Percentiles rank a stretch among this genome's conserved stretches.
Conservation (phyloP, 2,329 filamentous ascomycete species). For the Arthrobotrys musiformis region DNA sequence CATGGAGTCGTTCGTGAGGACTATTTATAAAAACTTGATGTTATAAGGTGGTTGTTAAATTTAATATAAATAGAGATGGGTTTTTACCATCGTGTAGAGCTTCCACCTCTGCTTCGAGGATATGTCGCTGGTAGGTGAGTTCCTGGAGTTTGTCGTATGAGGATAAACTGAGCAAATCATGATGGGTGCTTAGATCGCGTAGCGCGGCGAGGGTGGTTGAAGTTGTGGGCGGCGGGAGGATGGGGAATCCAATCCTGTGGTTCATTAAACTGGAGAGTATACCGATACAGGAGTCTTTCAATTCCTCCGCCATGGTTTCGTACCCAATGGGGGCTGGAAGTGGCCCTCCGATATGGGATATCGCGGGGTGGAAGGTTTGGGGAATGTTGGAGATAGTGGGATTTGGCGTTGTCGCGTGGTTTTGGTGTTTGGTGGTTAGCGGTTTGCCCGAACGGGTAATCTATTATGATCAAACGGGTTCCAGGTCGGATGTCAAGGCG, state of each 20-base stretch:
- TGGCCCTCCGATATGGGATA: neutral
- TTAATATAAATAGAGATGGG: neutral
- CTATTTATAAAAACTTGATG: slow-evolving; percentile 22
- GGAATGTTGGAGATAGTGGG: neutral
- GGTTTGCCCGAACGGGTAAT: neutral
- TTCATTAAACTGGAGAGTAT: slow-evolving; percentile 41
- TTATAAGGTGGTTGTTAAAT: slow-evolving; percentile 34
- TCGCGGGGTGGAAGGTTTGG: neutral
- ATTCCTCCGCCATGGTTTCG: slow-evolving; percentile 32
- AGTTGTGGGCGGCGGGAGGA: slow-evolving; percentile 38
- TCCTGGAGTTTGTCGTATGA: slow-evolving; percentile 45
- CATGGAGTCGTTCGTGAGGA: slow-evolving; percentile 42
- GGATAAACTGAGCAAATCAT: slow-evolving; percentile 18
- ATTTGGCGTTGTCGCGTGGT: slow-evolving; percentile 38
- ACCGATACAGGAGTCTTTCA: slow-evolving; percentile 36
- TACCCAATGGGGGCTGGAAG: neutral
- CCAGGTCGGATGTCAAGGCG: slow-evolving; percentile 12
- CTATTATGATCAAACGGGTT: neutral
- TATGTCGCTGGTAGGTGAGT: slow-evolving; percentile 25
- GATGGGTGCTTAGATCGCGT: slow-evolving; percentile 31
- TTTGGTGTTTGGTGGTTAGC: neutral
- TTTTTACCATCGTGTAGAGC: slow-evolving; percentile 43
- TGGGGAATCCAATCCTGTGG: slow-evolving; percentile 46
- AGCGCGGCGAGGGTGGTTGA: slow-evolving; percentile 25
- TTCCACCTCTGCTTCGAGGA: slow-evolving; percentile 47